Base-by-base conservation (phyloP, 2,329 filamentous ascomycete genomes). In the Drechmeria coniospora region DNA sequence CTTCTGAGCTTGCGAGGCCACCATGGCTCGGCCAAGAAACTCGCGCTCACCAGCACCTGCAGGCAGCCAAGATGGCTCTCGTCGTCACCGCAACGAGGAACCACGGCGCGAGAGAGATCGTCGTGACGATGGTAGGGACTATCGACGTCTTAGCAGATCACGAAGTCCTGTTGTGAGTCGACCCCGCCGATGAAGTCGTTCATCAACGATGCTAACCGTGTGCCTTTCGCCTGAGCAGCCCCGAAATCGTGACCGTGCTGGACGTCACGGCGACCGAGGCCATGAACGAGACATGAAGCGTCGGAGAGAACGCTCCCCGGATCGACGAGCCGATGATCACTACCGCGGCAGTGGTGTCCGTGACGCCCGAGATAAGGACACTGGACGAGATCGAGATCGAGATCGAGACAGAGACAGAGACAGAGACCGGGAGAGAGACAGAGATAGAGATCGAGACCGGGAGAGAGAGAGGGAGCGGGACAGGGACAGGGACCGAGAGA, bases 41-140 rank as follows among this genome's bases (percentile, higher is more conserved):
- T 69, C 68, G 60, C 68, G 80, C 79, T 87, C 80, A 86, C 81
- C 80, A 80, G 83, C 78, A 74, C 79, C 79, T 76, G 74, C 77
- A 84, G 79, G 79, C 73, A 83, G 79, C 67, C 75, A 79, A 51
- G 67, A 70, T 56, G 74, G 73, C 56, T 72, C 74, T 49, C 75
- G 73, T 60, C 78, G 72, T 59, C 70, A 57, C 47, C 67, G 65
- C 44, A 68, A 73, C 55, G 63, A 68, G 56, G 65, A 68, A 51
- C 61, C 57, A 42, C 71, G 72, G 51, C 68, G 54, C 51, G 65
- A 54, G 37, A 56, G 62, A 45, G 60, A 63, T 40, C 61, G 63
- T 37, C 56, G 61, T 35, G 57, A 62, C 45, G 56, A 59, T 38
- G 54, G 57, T 32, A 57, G 60, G 46, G 61, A 65, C 41, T 47